Base-by-base conservation (phyloP, 345 rosid genomes). In the Populus simonii region DNA sequence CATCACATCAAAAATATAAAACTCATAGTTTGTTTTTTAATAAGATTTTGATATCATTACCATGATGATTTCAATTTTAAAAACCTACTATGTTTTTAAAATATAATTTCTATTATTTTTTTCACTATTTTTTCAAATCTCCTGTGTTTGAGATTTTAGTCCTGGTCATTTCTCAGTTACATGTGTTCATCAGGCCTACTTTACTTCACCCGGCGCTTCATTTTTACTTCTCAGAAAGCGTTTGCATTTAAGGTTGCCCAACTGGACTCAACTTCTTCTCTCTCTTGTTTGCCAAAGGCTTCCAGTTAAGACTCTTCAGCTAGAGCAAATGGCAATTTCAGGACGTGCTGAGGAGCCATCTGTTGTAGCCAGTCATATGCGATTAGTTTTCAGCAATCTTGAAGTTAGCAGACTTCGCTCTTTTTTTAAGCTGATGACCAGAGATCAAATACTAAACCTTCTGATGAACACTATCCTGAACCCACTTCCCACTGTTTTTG, bases 251-350 rank as follows among this genome's bases (percentile, higher is more conserved):
- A 68, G 67, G 29, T 39, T 47, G 41, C 25, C 9, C 41, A 43
- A 25, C n/a, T 11, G n/a, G 66, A 23, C 59, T 47, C 22, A 39
- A 18, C 57, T 70, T 29, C 39, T 63, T 62, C 10, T 33, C 8
- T 55, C 10, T 51, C 10, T 31, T 47, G 72, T 72, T 81, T 36
- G 71, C 41, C 62, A 7, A 84, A 93, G 98, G 98, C 90, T 94
- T 68, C 98, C 97, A 0, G 98, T 93, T 78, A 94, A 93, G 89
- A 94, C 97, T 69, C 97, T 94, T 82, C 97, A 93, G 82, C 74
- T 94, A 75, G 98, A 94, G 85, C 97, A 94, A 81, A 90, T 93
- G 98, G 98, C 97, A 4, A 97, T 89, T 55, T 85, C 81, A 41
- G 97, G 97, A 66, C 71, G 66, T 47, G 86, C 94, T 22, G 98